Conservation (phyloP, 116 monocot species). For the Zostera marina region DNA sequence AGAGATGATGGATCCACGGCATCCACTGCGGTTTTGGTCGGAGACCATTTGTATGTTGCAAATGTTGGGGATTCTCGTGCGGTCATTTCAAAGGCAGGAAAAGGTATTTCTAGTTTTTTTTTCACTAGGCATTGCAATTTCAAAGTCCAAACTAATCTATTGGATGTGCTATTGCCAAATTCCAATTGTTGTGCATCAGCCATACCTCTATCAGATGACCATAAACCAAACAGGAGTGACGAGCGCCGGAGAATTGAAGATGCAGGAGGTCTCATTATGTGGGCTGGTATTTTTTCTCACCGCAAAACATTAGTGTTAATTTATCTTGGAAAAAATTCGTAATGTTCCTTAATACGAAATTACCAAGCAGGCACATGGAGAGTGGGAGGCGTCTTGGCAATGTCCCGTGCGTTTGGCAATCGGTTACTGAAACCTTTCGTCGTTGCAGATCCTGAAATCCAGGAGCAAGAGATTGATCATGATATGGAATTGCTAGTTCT, state of each 20-base stretch:
- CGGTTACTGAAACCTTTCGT: slow-evolving; percentile 88
- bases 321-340: too few relatives aligned
- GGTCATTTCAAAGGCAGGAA: slow-evolving; percentile 76
- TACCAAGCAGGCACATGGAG: slow-evolving; percentile 75
- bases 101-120: slow-evolving; percentile 30
- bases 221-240: slow-evolving; percentile 96
- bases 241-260: slow-evolving; percentile 83
- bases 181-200: slow-evolving; percentile 22
- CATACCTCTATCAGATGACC: slow-evolving; percentile 81
- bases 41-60: slow-evolving; percentile 47
- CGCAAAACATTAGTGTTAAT: background rate
- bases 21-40: slow-evolving; percentile 88
- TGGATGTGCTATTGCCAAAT: too few relatives aligned
- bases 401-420: slow-evolving; percentile 98
- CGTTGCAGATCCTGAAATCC: slow-evolving; percentile 94
- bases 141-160: background rate
- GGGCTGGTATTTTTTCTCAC: slow-evolving; percentile 49
- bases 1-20: slow-evolving; percentile 98
- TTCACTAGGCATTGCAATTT: background rate
- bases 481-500: slow-evolving; percentile 68
- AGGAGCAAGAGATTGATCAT: slow-evolving; percentile 56
- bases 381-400: slow-evolving; percentile 91
- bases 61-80: slow-evolving; percentile 99
- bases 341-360: too few relatives aligned
- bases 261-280: slow-evolving; percentile 89